These are phyloP conservation scores for Cylindricascospora bacillispora DNA, from an alignment of 1,139 yeast genomes.

Conservation along the genomic window DNA sequence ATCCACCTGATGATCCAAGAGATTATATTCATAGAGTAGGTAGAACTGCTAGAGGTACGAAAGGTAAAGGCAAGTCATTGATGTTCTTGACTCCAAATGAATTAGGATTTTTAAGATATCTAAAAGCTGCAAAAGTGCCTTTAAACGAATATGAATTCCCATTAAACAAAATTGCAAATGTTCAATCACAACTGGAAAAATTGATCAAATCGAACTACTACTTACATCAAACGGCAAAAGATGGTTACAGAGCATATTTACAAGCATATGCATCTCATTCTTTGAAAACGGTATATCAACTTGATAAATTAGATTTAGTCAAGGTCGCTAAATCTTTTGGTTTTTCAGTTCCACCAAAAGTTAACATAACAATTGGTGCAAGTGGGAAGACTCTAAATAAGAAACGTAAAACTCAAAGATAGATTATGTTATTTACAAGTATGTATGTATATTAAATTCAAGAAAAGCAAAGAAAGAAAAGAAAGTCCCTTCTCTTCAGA, in stretches of 20 bases:
- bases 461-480: too few species aligned
- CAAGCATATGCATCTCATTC: constrained; percentile 98
- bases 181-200: constrained; percentile 85
- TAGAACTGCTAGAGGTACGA: constrained; percentile 91
- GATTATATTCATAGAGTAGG: constrained; percentile 97
- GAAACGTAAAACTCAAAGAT: constrained; percentile 18
- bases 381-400: constrained; percentile 49
- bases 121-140: constrained; percentile 95
- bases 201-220: constrained; percentile 84
- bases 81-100: constrained; percentile 94
- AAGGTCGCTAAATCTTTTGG: constrained; percentile 96
- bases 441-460: too few species aligned
- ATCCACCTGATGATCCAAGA: constrained; percentile 98
- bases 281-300: constrained; percentile 87
- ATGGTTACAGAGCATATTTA: constrained; percentile 89
- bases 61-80: constrained; percentile 83
- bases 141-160: constrained; percentile 96
- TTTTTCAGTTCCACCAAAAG: constrained; percentile 91
- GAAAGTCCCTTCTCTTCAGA: too few species aligned
- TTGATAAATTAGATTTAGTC: constrained; percentile 83
- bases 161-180: constrained; percentile 81
- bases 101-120: constrained; percentile 83
- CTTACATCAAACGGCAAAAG: constrained; percentile 92
- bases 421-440: too few species aligned
- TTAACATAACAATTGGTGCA: constrained; percentile 88